A percentile compares a stretch with the other conserved stretches of the same genome.
phyloP scores from a whole-genome alignment of 306 rosid species.

The Cucurbita ficifolia region DNA sequence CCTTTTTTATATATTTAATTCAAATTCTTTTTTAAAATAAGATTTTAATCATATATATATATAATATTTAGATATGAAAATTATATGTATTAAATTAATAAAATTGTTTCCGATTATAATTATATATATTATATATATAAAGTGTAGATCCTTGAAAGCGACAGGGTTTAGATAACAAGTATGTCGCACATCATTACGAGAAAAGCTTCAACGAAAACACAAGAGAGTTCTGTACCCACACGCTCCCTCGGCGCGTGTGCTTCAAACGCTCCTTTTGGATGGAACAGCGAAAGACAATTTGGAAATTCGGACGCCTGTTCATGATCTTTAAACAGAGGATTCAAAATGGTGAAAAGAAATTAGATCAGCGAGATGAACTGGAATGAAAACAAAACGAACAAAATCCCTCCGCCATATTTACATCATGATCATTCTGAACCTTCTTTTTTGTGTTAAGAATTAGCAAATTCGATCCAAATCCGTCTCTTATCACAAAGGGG shows the following conservation, averaged over 20 bases:
- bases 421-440: constrained; percentile 1
- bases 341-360: not conserved
- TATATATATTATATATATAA: too few relatives aligned
- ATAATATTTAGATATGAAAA: too few relatives aligned
- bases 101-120: too few relatives aligned
- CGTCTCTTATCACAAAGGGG: not conserved
- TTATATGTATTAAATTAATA: too few relatives aligned
- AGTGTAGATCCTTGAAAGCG: constrained; percentile 8
- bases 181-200: constrained; percentile 19
- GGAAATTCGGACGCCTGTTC: not conserved
- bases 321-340: not conserved
- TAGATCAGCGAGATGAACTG: not conserved
- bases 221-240: not conserved
- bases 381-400: not conserved
- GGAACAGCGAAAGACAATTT: not conserved
- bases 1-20: not conserved
- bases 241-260: constrained; percentile 7
- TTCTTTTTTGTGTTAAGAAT: constrained; percentile 1
- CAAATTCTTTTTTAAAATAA: too few relatives aligned
- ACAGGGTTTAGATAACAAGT: constrained; percentile 19
- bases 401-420: constrained; percentile 25
- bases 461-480: not conserved
- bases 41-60: too few relatives aligned
- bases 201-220: not conserved
- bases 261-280: not conserved